Base-by-base conservation (phyloP, 2,329 filamentous ascomycete species). In the Ramularia collo-cygni region DNA sequence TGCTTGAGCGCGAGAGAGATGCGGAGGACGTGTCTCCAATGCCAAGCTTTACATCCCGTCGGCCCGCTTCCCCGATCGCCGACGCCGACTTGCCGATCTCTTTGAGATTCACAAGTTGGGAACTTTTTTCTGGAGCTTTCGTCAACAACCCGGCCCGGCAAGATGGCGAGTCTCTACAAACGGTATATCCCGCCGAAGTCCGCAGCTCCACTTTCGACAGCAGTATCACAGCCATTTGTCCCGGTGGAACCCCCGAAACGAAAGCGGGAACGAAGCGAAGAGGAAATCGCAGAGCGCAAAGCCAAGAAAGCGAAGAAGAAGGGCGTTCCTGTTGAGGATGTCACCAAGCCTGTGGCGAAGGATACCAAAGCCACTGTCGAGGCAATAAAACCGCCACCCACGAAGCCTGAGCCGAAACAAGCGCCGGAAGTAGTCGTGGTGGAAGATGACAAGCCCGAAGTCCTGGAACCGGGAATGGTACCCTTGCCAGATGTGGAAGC, bases 121-220 rank as follows among this genome's bases (percentile, higher is more conserved):
- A 24, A 24, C 21, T 24, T 24, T 24, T 24, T 24, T 24, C 21
- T 24, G 21, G 21, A 24, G 10, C 10, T 10, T 6, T 6, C 21
- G 21, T 6, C 21, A 6, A 24, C 21, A 10, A 24, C n/a, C n/a
- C n/a, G n/a, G n/a, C n/a, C n/a, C n/a, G n/a, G n/a, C n/a, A n/a
- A n/a, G 61, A 67, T 43, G 64, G 48, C 61, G 38, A 62, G 64
- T 34, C 63, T 72, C 26, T 69, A 72, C 48, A 60, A 64, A 19
- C 64, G 67, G 37, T 70, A 71, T 50, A 66, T 66, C 29, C 68
- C 70, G 37, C 63, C 66, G 3, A 63, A 57, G 35, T 34, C 54
- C 2, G 24, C 50, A 21, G 21, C 37, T 18, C 17, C 30, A n/a
- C 28, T 39, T 4, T 33, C 10, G 12, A 14, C n/a, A 16, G 14